Conservation (phyloP, 2,329 filamentous ascomycete species). For the Dissoconium aciculare region DNA sequence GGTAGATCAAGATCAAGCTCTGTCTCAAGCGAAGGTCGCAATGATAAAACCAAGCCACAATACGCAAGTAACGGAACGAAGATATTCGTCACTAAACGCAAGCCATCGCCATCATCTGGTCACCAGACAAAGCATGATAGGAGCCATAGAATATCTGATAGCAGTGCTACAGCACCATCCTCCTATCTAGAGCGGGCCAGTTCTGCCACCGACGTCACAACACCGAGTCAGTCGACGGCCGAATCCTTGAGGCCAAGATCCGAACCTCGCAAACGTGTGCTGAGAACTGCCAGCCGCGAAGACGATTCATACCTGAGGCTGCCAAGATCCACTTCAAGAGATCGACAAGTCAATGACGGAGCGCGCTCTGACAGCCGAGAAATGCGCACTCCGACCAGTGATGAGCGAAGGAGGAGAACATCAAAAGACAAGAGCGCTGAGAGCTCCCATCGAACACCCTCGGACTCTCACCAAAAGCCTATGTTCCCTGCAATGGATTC, state of each 20-base stretch:
- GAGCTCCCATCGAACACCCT: neutral
- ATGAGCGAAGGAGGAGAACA: conserved; percentile 3
- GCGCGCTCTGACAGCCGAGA: conserved; percentile 6
- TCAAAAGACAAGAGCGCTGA: neutral
- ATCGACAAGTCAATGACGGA: conserved; percentile 5
- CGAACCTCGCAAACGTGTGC: conserved; percentile 9
- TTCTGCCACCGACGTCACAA: conserved; percentile 20
- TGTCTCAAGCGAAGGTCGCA: conserved; percentile 13
- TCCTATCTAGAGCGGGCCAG: conserved; percentile 17
- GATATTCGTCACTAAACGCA: conserved; percentile 21
- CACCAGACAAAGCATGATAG: conserved; percentile 5
- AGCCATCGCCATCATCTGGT: conserved; percentile 11
- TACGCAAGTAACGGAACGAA: conserved; percentile 21
- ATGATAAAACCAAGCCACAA: conserved; percentile 15
- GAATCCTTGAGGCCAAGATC: conserved; percentile 10
- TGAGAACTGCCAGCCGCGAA: conserved; percentile 7
- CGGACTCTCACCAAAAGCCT: conserved; percentile 10
- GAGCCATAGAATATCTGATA: conserved; percentile 14
- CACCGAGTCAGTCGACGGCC: conserved; percentile 13
- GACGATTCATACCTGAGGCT: conserved; percentile 4
- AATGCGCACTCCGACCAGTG: conserved; percentile 7
- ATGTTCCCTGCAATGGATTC: conserved; percentile 10
- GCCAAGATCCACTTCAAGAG: conserved; percentile 6
- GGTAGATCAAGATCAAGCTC: conserved; percentile 12
- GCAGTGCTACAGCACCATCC: conserved; percentile 18